Conservation (phyloP, 2,329 filamentous ascomycete genomes). For the Hymenoscyphus fructigenus region DNA sequence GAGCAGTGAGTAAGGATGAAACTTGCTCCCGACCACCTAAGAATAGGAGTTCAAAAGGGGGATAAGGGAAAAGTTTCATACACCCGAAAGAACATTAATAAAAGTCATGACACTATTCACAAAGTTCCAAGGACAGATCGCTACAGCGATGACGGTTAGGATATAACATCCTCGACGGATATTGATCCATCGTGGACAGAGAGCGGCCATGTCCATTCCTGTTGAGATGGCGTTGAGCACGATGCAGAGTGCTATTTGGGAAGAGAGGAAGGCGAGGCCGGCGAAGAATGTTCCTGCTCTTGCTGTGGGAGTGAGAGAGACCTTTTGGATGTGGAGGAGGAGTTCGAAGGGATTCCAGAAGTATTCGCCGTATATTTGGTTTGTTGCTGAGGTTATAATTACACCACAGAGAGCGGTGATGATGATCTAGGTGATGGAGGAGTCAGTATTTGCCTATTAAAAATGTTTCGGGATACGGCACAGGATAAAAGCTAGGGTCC, state of each 20-base stretch:
- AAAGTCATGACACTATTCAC: constrained; percentile 45
- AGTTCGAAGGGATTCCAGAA: constrained; percentile 42
- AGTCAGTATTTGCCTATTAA: no score
- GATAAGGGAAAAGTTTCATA: no score
- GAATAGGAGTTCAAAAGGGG: no score
- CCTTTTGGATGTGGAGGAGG: constrained; percentile 44
- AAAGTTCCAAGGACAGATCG: constrained; percentile 52
- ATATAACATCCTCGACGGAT: constrained; percentile 54
- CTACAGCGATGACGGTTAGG: constrained; percentile 45
- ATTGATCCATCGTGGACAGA: constrained; percentile 54
- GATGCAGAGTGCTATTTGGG: constrained; percentile 46
- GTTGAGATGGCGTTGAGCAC: constrained; percentile 50
- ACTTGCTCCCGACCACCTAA: no score
- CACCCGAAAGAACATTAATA: constrained; percentile 36
- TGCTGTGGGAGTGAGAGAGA: constrained; percentile 44
- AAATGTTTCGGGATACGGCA: no score
- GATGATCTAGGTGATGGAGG: constrained; percentile 37
- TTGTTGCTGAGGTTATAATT: constrained; percentile 52
- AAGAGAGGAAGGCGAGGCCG: constrained; percentile 44
- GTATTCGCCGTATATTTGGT: constrained; percentile 46
- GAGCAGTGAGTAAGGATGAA: no score
- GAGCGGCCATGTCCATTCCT: constrained; percentile 55
- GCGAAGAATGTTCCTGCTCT: constrained; percentile 49
- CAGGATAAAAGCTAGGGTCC: no score
- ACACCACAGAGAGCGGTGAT: constrained; percentile 44